Evolutionary conservation across 352 stramenopile species (phyloP).

Genomic region (Blastocystis sp.): DNA sequence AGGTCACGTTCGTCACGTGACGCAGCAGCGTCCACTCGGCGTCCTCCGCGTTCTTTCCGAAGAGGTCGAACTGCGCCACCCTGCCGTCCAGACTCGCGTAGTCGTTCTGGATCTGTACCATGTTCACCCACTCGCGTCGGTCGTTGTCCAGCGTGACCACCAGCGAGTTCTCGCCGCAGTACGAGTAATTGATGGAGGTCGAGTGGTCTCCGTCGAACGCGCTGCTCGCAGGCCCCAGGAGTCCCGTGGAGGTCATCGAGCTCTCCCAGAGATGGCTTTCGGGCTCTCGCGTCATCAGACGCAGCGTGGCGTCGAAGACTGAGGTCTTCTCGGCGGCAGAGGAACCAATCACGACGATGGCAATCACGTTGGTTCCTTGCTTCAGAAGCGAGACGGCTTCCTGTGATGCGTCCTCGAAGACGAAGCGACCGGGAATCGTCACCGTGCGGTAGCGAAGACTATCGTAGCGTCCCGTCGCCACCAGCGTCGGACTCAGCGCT

Average conservation of each 20-base stretch:
- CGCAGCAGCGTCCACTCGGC: not conserved
- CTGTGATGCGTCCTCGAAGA: not conserved
- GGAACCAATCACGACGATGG: not conserved
- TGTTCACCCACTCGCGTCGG: not conserved
- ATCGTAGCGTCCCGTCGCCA: not conserved
- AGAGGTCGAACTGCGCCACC: not conserved
- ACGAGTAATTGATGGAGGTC: not conserved
- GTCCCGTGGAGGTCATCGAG: not conserved
- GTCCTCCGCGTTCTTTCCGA: not conserved
- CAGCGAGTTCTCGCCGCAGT: not conserved
- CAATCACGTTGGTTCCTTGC: not conserved
- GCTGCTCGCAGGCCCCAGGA: not conserved
- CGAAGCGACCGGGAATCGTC: not conserved
- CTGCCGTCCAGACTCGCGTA: not conserved
- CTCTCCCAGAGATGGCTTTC: not conserved
- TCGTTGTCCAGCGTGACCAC: not conserved
- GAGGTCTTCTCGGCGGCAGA: not conserved
- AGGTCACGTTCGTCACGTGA: not conserved
- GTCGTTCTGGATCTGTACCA: not conserved
- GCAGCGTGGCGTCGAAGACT: not conserved
- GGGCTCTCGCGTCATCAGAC: not conserved
- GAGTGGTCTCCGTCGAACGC: not conserved
- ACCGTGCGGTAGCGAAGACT: not conserved
- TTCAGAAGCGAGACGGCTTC: not conserved
- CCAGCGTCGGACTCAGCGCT: not conserved